Percentiles rank a stretch among this genome's conserved stretches.
Conservation (phyloP, 176 grass and related monocot species). For the Oropetium thomaeum region DNA sequence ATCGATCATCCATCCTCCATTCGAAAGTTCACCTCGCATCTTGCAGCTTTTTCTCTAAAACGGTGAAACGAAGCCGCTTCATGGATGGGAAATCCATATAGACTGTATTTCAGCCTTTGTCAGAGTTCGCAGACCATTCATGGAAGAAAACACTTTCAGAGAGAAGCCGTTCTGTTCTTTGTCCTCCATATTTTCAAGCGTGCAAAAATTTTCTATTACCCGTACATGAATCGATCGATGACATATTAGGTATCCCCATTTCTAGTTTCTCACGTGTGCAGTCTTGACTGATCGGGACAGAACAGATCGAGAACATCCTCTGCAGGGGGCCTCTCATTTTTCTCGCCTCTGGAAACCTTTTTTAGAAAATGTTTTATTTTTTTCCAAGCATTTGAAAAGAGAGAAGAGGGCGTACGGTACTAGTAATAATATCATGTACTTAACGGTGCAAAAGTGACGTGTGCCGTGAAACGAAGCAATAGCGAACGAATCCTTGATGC, state of each 20-base stretch:
- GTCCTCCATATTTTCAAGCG: not conserved
- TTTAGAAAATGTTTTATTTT: not conserved
- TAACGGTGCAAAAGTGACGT: constrained; percentile 35
- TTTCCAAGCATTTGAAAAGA: not conserved
- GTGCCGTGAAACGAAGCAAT: not conserved
- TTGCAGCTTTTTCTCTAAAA: not conserved
- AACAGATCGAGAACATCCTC: not conserved
- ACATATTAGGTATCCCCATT: not conserved
- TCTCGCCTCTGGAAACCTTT: not conserved
- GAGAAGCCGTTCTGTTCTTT: not conserved
- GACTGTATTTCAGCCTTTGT: not conserved
- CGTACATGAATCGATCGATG: not conserved
- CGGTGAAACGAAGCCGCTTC: not conserved
- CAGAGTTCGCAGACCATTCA: not conserved
- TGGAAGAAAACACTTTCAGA: not conserved
- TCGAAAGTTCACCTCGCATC: not conserved
- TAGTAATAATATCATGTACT: not conserved
- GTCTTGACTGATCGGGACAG: constrained; percentile 9
- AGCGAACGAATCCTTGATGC: constrained; percentile 17
- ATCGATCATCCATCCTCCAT: not conserved
- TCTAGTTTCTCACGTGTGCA: not conserved
- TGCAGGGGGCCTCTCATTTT: not conserved
- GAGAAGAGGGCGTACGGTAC: not conserved
- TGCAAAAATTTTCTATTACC: not conserved
- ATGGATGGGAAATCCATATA: not conserved